A percentile compares a stretch with the other conserved stretches of the same genome.
Evolutionary conservation across 73 alveolate species (phyloP).

Genomic region (Breviolum minutum): DNA sequence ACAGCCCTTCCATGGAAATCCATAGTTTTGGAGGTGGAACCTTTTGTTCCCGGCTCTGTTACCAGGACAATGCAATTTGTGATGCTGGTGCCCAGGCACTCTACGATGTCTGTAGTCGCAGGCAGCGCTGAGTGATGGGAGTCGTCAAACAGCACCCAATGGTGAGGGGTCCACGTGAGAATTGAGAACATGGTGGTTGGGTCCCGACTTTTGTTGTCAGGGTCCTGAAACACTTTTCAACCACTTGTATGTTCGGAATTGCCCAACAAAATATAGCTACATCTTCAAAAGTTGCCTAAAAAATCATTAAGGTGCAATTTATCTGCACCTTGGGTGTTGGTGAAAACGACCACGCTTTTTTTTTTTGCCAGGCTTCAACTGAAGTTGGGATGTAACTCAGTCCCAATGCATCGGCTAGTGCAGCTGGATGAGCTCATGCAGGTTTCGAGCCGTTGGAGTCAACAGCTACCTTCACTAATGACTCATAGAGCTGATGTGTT

Average conservation of each 20-base stretch:
- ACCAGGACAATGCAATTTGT: slow-evolving; percentile 43
- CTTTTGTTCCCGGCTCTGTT: background rate
- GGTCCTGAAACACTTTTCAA: too few species aligned
- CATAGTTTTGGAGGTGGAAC: background rate
- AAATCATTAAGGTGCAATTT: too few species aligned
- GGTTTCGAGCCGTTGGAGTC: background rate
- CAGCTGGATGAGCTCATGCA: slow-evolving; percentile 20
- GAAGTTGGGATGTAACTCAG: slow-evolving; percentile 38
- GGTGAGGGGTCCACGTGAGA: background rate
- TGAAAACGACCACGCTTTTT: background rate
- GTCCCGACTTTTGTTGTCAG: background rate
- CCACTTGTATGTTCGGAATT: too few species aligned
- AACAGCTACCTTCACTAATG: background rate
- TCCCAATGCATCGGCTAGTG: background rate
- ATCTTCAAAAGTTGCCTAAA: too few species aligned
- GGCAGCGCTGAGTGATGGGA: background rate
- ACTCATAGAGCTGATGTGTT: background rate
- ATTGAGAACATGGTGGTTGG: background rate
- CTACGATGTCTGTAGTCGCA: slow-evolving; percentile 11
- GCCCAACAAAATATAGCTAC: too few species aligned
- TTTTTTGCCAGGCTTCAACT: slow-evolving; percentile 9
- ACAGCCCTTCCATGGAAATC: background rate
- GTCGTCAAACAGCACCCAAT: background rate
- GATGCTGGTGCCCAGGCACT: slow-evolving; percentile 3
- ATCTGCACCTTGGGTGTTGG: too few species aligned